A percentile compares a stretch with the other conserved stretches of the same genome.
phyloP scores from a whole-genome alignment of 2,329 filamentous ascomycete genomes.

The Nemania sp. region DNA sequence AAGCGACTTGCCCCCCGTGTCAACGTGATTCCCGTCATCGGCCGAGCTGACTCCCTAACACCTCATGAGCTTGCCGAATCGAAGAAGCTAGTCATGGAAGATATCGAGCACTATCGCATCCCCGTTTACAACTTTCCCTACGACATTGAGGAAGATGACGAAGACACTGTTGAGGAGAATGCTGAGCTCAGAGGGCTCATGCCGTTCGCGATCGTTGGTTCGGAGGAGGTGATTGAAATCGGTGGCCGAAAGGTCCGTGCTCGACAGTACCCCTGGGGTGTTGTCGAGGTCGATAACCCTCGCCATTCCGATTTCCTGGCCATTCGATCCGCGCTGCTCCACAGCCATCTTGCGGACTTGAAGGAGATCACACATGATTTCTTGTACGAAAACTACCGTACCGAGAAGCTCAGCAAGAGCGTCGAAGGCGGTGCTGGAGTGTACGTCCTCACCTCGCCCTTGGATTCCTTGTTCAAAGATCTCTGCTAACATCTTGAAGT shows the following conservation, averaged over 20 bases:
- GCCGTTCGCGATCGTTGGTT: slow-evolving; percentile 98
- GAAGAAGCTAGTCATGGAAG: slow-evolving; percentile 99
- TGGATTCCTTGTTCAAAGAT: neutral
- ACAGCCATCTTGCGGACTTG: slow-evolving; percentile 96
- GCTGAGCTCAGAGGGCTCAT: slow-evolving; percentile 95
- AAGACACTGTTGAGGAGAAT: slow-evolving; percentile 99
- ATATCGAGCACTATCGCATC: slow-evolving; percentile 99
- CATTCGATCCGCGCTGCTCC: slow-evolving; percentile 91
- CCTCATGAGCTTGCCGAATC: slow-evolving; percentile 96
- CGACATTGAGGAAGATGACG: slow-evolving; percentile 98
- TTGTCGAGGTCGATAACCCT: slow-evolving; percentile 98
- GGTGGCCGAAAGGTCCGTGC: slow-evolving; percentile 90
- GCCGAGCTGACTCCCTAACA: slow-evolving; percentile 96
- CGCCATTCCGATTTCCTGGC: slow-evolving; percentile 98
- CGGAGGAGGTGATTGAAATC: slow-evolving; percentile 93
- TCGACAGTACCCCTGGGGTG: slow-evolving; percentile 97
- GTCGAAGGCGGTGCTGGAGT: slow-evolving; percentile 86
- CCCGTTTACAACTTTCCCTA: slow-evolving; percentile 99
- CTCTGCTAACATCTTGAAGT: slow-evolving; percentile 46
- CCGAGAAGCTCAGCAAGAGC: slow-evolving; percentile 99
- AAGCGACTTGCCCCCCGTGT: slow-evolving; percentile 97
- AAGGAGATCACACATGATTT: slow-evolving; percentile 99
- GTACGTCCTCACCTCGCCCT: slow-evolving; percentile 61
- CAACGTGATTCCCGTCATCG: slow-evolving; percentile 98
- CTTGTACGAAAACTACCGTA: slow-evolving; percentile 99